Conservation (phyloP, 2,329 filamentous ascomycete genomes). For the Aspergillus phoenicis region DNA sequence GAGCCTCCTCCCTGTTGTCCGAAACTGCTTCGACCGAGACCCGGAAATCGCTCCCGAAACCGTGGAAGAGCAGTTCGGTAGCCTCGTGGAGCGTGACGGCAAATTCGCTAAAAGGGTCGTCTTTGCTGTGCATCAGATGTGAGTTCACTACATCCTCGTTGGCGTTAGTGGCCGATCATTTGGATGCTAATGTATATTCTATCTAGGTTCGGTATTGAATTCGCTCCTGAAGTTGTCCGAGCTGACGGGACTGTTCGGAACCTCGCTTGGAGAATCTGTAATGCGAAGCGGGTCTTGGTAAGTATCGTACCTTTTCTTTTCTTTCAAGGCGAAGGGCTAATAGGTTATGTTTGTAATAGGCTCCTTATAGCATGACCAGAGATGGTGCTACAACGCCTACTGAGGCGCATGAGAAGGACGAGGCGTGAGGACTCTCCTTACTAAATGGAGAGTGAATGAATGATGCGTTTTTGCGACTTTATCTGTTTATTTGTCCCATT, state of each 20-base stretch:
- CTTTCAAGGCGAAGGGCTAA: neutral
- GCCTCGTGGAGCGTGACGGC: constrained; percentile 78
- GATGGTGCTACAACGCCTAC: constrained; percentile 64
- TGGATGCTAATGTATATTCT: constrained; percentile 11
- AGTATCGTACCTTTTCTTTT: constrained; percentile 40
- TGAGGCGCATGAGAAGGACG: constrained; percentile 26
- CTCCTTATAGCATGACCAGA: constrained; percentile 71
- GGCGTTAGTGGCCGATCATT: too few relatives aligned
- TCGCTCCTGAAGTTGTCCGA: constrained; percentile 87
- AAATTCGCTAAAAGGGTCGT: constrained; percentile 90
- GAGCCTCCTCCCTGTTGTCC: constrained; percentile 77
- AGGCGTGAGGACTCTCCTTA: neutral
- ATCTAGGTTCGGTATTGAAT: constrained; percentile 80
- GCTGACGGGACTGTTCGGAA: constrained; percentile 90
- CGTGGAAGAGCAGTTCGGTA: constrained; percentile 80
- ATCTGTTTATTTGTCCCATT: neutral
- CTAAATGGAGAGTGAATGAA: neutral
- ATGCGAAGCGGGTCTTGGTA: constrained; percentile 92
- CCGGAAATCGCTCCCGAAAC: constrained; percentile 84
- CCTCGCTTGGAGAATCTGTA: constrained; percentile 90
- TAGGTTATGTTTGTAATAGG: constrained; percentile 46
- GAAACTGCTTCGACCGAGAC: constrained; percentile 90
- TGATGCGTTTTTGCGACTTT: neutral
- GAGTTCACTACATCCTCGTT: neutral
- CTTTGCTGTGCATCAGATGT: constrained; percentile 94